phyloP scores from a whole-genome alignment of 495 filamentous ascomycete species.

The Aspergillus panamensis region DNA sequence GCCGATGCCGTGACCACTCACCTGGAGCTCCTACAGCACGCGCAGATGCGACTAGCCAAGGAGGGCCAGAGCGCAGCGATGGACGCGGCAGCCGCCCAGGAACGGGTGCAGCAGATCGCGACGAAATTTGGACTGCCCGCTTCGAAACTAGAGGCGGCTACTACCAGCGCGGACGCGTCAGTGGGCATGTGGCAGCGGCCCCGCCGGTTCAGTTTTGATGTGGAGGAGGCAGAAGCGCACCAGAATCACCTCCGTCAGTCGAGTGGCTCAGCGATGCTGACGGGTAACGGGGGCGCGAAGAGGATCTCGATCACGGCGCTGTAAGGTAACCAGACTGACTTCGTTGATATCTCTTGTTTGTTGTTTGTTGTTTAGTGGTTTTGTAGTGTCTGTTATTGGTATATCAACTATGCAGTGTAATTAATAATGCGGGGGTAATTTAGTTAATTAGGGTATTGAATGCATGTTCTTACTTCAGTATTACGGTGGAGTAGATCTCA shows the following conservation, averaged over 20 bases:
- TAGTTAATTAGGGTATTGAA: background rate
- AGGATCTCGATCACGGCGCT: slow-evolving; percentile 24
- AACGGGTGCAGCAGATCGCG: slow-evolving; percentile 29
- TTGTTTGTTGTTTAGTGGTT: slow-evolving; percentile 5
- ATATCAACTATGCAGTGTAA: background rate
- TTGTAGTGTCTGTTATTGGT: background rate
- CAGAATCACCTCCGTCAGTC: slow-evolving; percentile 39
- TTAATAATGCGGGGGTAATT: background rate
- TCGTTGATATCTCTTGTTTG: background rate
- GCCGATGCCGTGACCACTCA: slow-evolving; percentile 41
- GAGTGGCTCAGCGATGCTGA: slow-evolving; percentile 33
- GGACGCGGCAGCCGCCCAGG: slow-evolving; percentile 25
- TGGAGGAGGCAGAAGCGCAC: slow-evolving; percentile 35
- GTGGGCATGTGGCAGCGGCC: slow-evolving; percentile 41
- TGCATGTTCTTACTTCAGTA: background rate
- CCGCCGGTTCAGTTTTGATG: slow-evolving; percentile 40
- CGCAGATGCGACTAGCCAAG: slow-evolving; percentile 32
- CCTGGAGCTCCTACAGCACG: slow-evolving; percentile 49
- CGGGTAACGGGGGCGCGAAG: slow-evolving; percentile 30
- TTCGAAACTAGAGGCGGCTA: slow-evolving; percentile 24
- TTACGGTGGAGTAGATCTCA: too few species aligned
- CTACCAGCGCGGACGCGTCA: slow-evolving; percentile 21
- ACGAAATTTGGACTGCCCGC: slow-evolving; percentile 34
- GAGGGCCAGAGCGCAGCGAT: slow-evolving; percentile 20
- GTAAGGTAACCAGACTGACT: slow-evolving; percentile 9